Conservation (phyloP, 192 early-diverging fungal species). For the Gaertneriomyces sp. region DNA sequence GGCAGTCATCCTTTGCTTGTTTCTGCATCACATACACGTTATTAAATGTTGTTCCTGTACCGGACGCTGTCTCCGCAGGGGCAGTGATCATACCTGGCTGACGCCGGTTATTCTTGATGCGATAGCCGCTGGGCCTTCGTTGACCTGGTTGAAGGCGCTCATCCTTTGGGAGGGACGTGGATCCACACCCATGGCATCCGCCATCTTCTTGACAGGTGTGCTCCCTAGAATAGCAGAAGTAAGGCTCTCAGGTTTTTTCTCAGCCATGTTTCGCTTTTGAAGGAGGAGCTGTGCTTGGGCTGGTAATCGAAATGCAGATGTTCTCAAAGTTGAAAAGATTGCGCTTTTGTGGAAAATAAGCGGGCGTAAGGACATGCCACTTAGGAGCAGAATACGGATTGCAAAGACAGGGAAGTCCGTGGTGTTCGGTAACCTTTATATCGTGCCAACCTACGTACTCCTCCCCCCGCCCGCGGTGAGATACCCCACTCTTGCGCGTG, state of each 20-base stretch:
- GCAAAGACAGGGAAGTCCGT: too few species aligned
- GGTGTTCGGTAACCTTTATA: too few species aligned
- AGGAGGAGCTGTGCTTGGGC: too few species aligned
- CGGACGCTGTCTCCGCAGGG: not conserved
- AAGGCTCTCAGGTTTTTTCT: not conserved
- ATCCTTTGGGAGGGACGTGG: constrained; percentile 9
- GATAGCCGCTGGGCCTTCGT: constrained; percentile 7
- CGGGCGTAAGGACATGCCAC: too few species aligned
- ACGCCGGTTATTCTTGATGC: not conserved
- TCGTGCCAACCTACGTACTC: too few species aligned
- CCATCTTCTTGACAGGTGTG: not conserved
- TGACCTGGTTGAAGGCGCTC: constrained; percentile 1
- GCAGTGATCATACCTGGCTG: not conserved
- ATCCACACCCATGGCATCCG: constrained; percentile 10
- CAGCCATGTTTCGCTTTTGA: too few species aligned
- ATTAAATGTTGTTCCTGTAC: not conserved
- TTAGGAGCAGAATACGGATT: too few species aligned
- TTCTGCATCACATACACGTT: not conserved
- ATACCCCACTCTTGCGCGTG: too few species aligned
- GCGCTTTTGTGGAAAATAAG: too few species aligned
- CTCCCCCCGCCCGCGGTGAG: too few species aligned
- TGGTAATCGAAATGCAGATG: too few species aligned
- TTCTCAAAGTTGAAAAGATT: too few species aligned
- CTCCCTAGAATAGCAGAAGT: not conserved
- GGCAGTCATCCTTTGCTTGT: constrained; percentile 9